Evolutionary conservation across 192 early-diverging fungal species (phyloP).

Genomic region (Linnemannia hyalina): DNA sequence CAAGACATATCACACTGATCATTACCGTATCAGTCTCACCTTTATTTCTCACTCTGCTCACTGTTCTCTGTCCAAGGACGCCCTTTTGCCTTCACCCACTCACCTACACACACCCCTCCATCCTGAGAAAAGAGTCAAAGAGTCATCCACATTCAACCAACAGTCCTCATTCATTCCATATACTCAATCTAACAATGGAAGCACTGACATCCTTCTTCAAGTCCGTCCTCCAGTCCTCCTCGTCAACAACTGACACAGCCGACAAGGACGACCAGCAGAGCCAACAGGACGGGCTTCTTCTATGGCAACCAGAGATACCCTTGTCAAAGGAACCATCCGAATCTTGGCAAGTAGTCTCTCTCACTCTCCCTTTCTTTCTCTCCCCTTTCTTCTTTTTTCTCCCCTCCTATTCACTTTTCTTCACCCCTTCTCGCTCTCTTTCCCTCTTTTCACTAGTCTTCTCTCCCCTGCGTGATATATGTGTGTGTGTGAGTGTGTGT

Average conservation of each 20-base stretch:
- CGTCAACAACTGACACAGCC: background rate
- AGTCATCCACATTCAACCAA: background rate
- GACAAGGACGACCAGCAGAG: background rate
- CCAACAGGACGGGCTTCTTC: background rate
- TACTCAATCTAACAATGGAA: slow-evolving; percentile 15
- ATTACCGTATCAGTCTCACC: background rate
- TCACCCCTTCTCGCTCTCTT: background rate
- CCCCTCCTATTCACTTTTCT: background rate
- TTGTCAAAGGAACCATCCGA: slow-evolving; percentile 45
- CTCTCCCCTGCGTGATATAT: background rate
- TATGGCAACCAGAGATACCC: slow-evolving; percentile 54
- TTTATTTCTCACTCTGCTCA: background rate
- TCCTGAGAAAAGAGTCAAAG: background rate
- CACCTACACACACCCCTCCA: background rate
- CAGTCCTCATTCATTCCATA: too few relatives aligned
- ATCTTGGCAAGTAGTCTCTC: slow-evolving; percentile 38
- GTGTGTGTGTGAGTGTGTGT: too few relatives aligned
- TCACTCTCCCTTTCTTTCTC: background rate
- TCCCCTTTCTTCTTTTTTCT: background rate
- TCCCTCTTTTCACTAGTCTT: background rate
- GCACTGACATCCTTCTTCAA: slow-evolving; percentile 22
- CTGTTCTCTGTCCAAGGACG: background rate
- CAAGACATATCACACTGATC: background rate
- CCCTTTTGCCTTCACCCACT: background rate
- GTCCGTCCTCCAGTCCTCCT: background rate